These are phyloP conservation scores for Aspergillus egyptiacus DNA, from an alignment of 495 filamentous ascomycete species.

Conservation along the genomic window DNA sequence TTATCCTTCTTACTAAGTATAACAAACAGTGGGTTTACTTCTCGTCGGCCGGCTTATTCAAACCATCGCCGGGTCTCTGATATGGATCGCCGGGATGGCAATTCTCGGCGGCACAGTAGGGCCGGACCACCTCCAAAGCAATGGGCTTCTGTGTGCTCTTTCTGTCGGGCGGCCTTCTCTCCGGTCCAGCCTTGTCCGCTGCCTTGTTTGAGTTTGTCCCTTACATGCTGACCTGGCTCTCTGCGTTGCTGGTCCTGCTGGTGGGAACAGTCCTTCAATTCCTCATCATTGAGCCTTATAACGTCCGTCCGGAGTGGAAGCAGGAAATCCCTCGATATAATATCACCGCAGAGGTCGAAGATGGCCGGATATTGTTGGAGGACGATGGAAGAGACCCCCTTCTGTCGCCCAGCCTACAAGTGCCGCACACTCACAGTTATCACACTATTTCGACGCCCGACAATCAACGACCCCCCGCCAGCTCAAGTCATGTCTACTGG, in stretches of 20 bases:
- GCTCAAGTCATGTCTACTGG: constrained; percentile 9
- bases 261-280: constrained; percentile 3
- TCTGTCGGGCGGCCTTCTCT: constrained; percentile 19
- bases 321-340: too few species aligned
- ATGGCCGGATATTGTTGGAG: too few species aligned
- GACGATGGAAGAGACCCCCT: not conserved
- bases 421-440: not conserved
- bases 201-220: constrained; percentile 16
- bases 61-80: constrained; percentile 20
- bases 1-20: not conserved
- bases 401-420: not conserved
- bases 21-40: constrained; percentile 17
- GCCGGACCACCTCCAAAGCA: constrained; percentile 17
- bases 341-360: too few species aligned
- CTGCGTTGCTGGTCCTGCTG: not conserved
- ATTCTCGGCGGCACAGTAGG: constrained; percentile 26
- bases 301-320: not conserved
- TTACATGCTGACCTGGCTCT: constrained; percentile 9
- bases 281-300: constrained; percentile 9
- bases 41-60: constrained; percentile 28
- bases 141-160: constrained; percentile 19
- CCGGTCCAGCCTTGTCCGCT: constrained; percentile 22
- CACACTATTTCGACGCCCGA: not conserved
- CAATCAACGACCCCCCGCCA: not conserved
- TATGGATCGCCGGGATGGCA: constrained; percentile 28